Evolutionary conservation across 305 asterid genomes (phyloP).

Genomic region (Fraxinus velutina): DNA sequence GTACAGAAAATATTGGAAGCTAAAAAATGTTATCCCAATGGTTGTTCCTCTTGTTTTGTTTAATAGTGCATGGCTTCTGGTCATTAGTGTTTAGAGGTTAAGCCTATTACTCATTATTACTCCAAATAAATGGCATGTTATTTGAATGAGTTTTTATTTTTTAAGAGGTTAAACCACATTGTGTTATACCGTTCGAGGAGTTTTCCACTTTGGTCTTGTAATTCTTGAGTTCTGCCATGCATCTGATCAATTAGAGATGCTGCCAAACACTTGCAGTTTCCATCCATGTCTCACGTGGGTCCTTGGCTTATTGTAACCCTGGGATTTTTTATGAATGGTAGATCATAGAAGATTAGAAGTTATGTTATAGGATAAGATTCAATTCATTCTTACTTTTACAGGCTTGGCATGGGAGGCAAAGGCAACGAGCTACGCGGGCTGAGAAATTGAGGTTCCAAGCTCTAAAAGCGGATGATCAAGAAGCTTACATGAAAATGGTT

Average conservation of each 20-base stretch:
- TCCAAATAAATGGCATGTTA: not conserved
- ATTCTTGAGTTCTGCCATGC: conserved; percentile 3
- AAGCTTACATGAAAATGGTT: conserved; percentile 99
- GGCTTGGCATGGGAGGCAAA: conserved; percentile 99
- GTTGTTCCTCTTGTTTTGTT: conserved; percentile 9
- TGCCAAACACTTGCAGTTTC: not conserved
- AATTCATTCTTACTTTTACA: conserved; percentile 26
- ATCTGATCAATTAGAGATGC: not conserved
- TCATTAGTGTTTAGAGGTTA: conserved; percentile 3
- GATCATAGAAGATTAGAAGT: not conserved
- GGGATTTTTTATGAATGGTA: conserved; percentile 13
- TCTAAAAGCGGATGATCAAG: conserved; percentile 96
- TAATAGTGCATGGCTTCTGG: not conserved
- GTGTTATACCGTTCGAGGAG: not conserved
- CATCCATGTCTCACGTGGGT: not conserved
- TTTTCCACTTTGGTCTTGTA: not conserved
- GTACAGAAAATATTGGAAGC: conserved; percentile 4
- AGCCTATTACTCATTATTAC: not conserved
- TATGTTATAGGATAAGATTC: conserved; percentile 7
- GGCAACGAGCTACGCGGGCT: conserved; percentile 95
- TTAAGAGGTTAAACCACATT: not conserved
- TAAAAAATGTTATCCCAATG: not conserved
- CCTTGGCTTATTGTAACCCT: conserved; percentile 19
- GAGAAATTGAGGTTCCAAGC: conserved; percentile 98
- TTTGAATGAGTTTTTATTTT: not conserved